Evolutionary conservation across 495 filamentous ascomycete species (phyloP).

Genomic region (Penicillium argentinense): DNA sequence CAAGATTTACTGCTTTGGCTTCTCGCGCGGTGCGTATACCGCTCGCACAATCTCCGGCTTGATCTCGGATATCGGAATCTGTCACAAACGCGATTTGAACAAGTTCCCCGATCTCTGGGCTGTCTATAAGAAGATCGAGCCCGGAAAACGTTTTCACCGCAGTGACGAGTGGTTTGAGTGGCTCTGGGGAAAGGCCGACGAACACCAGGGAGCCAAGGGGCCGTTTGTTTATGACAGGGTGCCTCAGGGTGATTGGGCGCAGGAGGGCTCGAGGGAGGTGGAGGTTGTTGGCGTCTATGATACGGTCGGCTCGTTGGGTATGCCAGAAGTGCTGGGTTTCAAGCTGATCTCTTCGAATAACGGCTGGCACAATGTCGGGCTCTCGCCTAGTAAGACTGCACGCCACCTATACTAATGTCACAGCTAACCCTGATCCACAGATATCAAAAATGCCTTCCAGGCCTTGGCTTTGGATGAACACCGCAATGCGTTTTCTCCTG

Average conservation of each 20-base stretch:
- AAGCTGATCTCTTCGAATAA: conserved; percentile 13
- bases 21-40: conserved; percentile 60
- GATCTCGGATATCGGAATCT: conserved; percentile 51
- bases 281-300: conserved; percentile 60
- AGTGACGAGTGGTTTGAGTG: conserved; percentile 19
- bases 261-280: conserved; percentile 29
- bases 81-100: conserved; percentile 40
- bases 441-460: conserved; percentile 60
- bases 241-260: conserved; percentile 15
- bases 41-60: conserved; percentile 56
- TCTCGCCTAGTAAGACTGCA: conserved; percentile 17
- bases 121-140: conserved; percentile 42
- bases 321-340: conserved; percentile 22
- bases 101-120: conserved; percentile 47
- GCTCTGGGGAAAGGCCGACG: conserved; percentile 24
- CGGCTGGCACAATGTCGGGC: conserved; percentile 18
- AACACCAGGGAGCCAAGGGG: conserved; percentile 19
- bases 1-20: conserved; percentile 60
- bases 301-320: conserved; percentile 50
- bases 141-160: conserved; percentile 20
- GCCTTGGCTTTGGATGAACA: conserved; percentile 59
- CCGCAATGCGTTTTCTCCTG: conserved; percentile 51
- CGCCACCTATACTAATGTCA: neutral
- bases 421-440: conserved; percentile 5
- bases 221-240: conserved; percentile 8